phyloP scores from a whole-genome alignment of 352 stramenopile genomes.

The Pythium monospermum region DNA sequence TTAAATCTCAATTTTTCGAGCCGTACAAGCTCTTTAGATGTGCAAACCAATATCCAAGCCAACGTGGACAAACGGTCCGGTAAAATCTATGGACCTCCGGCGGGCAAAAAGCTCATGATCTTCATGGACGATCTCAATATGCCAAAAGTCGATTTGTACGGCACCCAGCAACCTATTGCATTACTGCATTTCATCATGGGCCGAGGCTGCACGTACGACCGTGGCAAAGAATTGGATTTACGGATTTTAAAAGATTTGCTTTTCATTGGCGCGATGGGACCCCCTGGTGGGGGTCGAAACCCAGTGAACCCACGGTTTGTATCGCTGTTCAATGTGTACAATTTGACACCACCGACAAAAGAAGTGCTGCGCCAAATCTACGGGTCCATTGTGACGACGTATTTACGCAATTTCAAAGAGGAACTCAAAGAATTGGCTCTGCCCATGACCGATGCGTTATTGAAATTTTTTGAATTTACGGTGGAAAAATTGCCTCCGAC shows the following conservation, averaged over 20 bases:
- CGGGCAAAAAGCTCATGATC: slow-evolving; percentile 92
- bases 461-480: slow-evolving; percentile 89
- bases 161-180: slow-evolving; percentile 94
- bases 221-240: slow-evolving; percentile 93
- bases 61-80: slow-evolving; percentile 95
- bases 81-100: slow-evolving; percentile 92
- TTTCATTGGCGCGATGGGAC: slow-evolving; percentile 94
- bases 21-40: slow-evolving; percentile 90
- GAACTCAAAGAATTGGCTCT: slow-evolving; percentile 66
- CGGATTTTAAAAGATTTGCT: slow-evolving; percentile 91
- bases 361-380: slow-evolving; percentile 92
- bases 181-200: slow-evolving; percentile 93
- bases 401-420: slow-evolving; percentile 87
- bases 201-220: slow-evolving; percentile 90
- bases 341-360: slow-evolving; percentile 88
- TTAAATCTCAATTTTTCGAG: slow-evolving; percentile 93
- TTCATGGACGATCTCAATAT: slow-evolving; percentile 98
- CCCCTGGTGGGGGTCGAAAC: slow-evolving; percentile 92
- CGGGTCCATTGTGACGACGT: slow-evolving; percentile 89
- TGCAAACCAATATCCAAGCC: slow-evolving; percentile 93
- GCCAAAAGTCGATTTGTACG: slow-evolving; percentile 95
- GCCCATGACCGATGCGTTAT: slow-evolving; percentile 83
- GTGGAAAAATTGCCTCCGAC: slow-evolving; percentile 90
- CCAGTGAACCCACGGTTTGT: slow-evolving; percentile 93
- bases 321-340: slow-evolving; percentile 95